phyloP scores from a whole-genome alignment of 2,329 filamentous ascomycete genomes.

The Diaporthe helianthi region DNA sequence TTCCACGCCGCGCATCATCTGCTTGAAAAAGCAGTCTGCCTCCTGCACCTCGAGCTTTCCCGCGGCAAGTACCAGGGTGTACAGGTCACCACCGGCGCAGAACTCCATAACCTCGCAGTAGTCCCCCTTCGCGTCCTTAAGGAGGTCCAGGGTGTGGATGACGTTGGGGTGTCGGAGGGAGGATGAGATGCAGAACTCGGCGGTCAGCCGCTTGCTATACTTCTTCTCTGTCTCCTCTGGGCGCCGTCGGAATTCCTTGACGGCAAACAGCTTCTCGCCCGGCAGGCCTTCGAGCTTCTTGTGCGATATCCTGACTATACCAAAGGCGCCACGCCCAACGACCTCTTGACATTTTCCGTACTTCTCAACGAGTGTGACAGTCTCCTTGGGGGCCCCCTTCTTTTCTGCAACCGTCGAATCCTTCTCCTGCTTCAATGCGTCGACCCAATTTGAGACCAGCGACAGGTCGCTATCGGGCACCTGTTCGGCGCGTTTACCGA shows the following conservation, averaged over 20 bases:
- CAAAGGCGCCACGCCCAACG: conserved; percentile 94
- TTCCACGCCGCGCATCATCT: conserved; percentile 98
- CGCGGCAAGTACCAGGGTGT: conserved; percentile 88
- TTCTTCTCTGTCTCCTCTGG: conserved; percentile 96
- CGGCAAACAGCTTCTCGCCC: conserved; percentile 89
- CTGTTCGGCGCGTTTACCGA: conserved; percentile 83
- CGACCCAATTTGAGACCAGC: conserved; percentile 94
- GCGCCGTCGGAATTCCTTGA: conserved; percentile 95
- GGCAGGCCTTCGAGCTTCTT: conserved; percentile 86
- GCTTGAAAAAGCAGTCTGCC: conserved; percentile 98
- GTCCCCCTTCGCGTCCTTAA: conserved; percentile 95
- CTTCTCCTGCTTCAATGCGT: conserved; percentile 88
- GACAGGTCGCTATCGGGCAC: conserved; percentile 82
- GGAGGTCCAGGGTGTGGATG: conserved; percentile 93
- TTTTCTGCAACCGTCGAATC: conserved; percentile 78
- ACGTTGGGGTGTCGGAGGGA: conserved; percentile 96
- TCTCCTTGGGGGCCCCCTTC: conserved; percentile 76
- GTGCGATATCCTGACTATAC: conserved; percentile 96
- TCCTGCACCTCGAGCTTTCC: conserved; percentile 91
- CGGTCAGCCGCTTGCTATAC: conserved; percentile 95
- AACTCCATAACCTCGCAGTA: conserved; percentile 99
- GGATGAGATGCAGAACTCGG: conserved; percentile 98
- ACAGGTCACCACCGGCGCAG: conserved; percentile 94
- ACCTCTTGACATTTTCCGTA: conserved; percentile 99
- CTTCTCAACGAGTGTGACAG: conserved; percentile 87